phyloP scores from a whole-genome alignment of 2,329 filamentous ascomycete genomes.

The Madurella mycetomatis region DNA sequence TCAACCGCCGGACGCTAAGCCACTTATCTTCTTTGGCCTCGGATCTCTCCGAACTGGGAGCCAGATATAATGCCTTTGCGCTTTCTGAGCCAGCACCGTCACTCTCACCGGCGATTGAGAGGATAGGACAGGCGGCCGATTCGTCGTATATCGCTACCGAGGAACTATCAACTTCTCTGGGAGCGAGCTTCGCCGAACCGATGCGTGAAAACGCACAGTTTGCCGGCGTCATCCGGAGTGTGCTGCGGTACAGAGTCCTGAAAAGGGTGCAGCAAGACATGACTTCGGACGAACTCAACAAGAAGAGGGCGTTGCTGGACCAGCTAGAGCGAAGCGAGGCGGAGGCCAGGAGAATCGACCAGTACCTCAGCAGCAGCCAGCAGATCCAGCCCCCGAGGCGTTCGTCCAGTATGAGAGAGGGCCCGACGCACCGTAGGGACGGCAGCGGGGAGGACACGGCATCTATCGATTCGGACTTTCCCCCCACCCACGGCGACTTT shows the following conservation, averaged over 20 bases:
- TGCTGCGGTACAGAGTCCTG: conserved; percentile 82
- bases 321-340: conserved; percentile 90
- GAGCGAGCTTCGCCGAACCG: conserved; percentile 90
- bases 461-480: conserved; percentile 94
- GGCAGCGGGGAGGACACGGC: conserved; percentile 70
- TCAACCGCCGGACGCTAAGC: conserved; percentile 82
- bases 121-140: conserved; percentile 89
- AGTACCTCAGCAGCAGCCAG: conserved; percentile 76
- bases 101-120: conserved; percentile 87
- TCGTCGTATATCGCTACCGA: conserved; percentile 94
- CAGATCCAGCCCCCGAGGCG: conserved; percentile 61
- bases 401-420: conserved; percentile 57
- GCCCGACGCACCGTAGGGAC: conserved; percentile 48
- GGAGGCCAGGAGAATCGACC: conserved; percentile 88
- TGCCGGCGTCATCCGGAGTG: conserved; percentile 84
- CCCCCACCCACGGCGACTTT: conserved; percentile 75
- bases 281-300: conserved; percentile 86
- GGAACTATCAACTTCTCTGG: conserved; percentile 81
- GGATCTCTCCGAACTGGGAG: conserved; percentile 88
- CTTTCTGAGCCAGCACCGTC: conserved; percentile 86
- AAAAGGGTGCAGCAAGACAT: conserved; percentile 97
- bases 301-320: conserved; percentile 77
- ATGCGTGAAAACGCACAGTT: conserved; percentile 98
- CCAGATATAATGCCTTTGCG: conserved; percentile 95
- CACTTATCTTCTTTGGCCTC: conserved; percentile 80